Base-by-base conservation (phyloP, 2,329 filamentous ascomycete genomes). In the Calonectria pseudoreteaudii region DNA sequence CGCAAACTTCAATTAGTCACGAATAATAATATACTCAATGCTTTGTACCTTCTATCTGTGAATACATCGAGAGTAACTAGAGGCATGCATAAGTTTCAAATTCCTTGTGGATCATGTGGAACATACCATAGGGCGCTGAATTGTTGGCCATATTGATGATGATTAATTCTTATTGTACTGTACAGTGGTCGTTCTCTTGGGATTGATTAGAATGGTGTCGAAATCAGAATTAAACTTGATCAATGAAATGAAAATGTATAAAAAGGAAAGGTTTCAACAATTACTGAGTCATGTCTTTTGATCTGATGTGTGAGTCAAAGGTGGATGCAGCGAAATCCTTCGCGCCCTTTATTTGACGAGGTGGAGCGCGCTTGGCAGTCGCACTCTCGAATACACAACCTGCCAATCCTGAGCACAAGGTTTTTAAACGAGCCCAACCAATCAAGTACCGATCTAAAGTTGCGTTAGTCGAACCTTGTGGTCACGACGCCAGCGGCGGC, bases 31-130 rank as follows among this genome's bases (percentile, higher is more conserved):
- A n/a, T 53, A 16, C 41, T 38, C 34, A 20, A 10, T 8, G 5
- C 26, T 36, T 26, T 10, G 16, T 64, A 66, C 71, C 66, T 60
- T 56, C 28, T 66, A 26, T 49, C 34, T 1, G 71, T 73, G 23
- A 73, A 70, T 38, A 73, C 71, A 60, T 70, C 71, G 4, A 73
- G 34, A 26, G 66, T 66, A 8, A 70, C 71, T 73, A 7, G 10
- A 7, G 16, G 13, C 0, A 28, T 36, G n/a, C 20, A 20, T 18
- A 28, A 28, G 34, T 23, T 38, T 2, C 4, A 26, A 38, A 0
- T 26, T 5, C 8, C 2, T 18, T 26, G 1, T 16, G 0, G 9
- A 38, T 38, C 26, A 6, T 4, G n/a, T 26, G 5, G 11, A 10
- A 38, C 56, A 38, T 38, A 60, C 31, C 34, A 31, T 64, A 47